These are phyloP conservation scores for Neurospora africana DNA, from an alignment of 495 filamentous ascomycete genomes.

Conservation along the genomic window DNA sequence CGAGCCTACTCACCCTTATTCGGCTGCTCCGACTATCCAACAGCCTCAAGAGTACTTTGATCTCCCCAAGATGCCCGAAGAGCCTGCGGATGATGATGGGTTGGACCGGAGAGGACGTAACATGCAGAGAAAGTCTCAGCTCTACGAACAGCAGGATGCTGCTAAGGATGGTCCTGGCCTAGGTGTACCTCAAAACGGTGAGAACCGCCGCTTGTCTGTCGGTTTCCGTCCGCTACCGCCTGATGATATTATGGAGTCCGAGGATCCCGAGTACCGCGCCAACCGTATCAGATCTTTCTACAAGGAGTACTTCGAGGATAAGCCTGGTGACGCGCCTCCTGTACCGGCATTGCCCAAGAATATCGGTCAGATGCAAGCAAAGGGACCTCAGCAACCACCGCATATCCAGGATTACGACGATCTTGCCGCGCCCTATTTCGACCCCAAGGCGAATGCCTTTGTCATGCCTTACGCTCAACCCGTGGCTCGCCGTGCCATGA, in stretches of 20 bases:
- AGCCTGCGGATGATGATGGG: slow-evolving; percentile 8
- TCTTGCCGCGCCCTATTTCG: slow-evolving; percentile 47
- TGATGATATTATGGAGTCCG: slow-evolving; percentile 53
- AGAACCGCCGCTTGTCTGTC: slow-evolving; percentile 70
- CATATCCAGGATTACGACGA: not conserved
- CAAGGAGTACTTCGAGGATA: slow-evolving; percentile 96
- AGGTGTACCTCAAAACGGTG: slow-evolving; percentile 43
- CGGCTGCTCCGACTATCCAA: slow-evolving; percentile 12
- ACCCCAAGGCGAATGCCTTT: slow-evolving; percentile 64
- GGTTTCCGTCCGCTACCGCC: slow-evolving; percentile 89
- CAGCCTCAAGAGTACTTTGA: slow-evolving; percentile 21
- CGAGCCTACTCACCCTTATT: slow-evolving; percentile 2
- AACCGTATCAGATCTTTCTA: slow-evolving; percentile 98
- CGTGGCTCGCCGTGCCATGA: slow-evolving; percentile 86
- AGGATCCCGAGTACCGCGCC: slow-evolving; percentile 88
- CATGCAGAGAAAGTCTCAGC: slow-evolving; percentile 26
- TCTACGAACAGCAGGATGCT: slow-evolving; percentile 25
- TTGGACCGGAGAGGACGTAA: slow-evolving; percentile 18
- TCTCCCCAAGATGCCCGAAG: slow-evolving; percentile 7
- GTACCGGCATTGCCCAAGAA: slow-evolving; percentile 51
- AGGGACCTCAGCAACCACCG: not conserved
- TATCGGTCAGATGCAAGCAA: not conserved
- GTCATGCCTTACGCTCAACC: slow-evolving; percentile 74
- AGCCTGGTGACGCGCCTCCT: slow-evolving; percentile 30
- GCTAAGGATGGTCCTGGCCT: slow-evolving; percentile 28